These are phyloP conservation scores for Aureobasidium leucospermi DNA, from an alignment of 2,329 filamentous ascomycete species.

Conservation along the genomic window DNA sequence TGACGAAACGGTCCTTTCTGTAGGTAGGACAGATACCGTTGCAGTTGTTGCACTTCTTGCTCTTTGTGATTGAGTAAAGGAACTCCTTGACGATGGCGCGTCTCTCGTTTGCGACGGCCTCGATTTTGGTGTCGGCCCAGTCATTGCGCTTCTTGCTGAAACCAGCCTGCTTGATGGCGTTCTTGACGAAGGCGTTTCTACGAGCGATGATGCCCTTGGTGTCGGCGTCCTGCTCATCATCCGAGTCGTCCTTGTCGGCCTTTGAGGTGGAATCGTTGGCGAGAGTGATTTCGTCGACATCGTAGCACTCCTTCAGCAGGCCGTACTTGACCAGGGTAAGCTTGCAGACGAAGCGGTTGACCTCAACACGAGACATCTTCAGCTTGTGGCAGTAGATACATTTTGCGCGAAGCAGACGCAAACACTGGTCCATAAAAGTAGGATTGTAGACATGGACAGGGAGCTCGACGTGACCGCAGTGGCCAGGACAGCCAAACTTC, in stretches of 20 bases:
- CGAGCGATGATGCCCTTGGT: conserved; percentile 49
- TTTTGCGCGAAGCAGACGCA: conserved; percentile 75
- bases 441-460: conserved; percentile 92
- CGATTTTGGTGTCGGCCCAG: conserved; percentile 61
- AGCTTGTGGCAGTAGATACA: conserved; percentile 88
- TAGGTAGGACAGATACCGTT: conserved; percentile 69
- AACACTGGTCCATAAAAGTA: conserved; percentile 89
- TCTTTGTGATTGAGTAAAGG: conserved; percentile 61
- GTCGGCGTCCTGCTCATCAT: conserved; percentile 53
- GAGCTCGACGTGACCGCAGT: conserved; percentile 90
- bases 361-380: conserved; percentile 65
- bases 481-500: conserved; percentile 78
- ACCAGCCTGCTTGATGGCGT: conserved; percentile 57
- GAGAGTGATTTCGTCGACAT: conserved; percentile 41
- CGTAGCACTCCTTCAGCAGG: conserved; percentile 60
- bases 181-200: conserved; percentile 63
- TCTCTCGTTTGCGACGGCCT: conserved; percentile 71
- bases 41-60: conserved; percentile 63
- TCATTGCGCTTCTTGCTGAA: conserved; percentile 37
- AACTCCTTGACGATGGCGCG: conserved; percentile 74
- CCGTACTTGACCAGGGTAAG: conserved; percentile 80
- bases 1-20: conserved; percentile 83
- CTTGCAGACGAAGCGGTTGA: conserved; percentile 77
- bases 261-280: conserved; percentile 21
- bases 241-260: conserved; percentile 43